phyloP scores from a whole-genome alignment of 768 basidiomycete species.

The Agrocybe praecox region DNA sequence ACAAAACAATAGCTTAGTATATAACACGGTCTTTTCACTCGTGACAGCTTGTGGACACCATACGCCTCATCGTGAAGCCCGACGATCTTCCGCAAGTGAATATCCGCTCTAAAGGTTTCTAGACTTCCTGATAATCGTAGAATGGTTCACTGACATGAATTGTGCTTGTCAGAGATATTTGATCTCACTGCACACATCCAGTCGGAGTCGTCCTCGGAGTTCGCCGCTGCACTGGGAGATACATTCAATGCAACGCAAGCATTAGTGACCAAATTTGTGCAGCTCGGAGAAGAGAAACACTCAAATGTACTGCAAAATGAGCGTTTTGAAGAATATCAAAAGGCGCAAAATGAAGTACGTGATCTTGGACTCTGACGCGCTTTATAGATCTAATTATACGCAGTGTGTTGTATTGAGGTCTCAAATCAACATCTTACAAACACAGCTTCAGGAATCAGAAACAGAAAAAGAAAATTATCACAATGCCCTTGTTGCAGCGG shows the following conservation, averaged over 20 bases:
- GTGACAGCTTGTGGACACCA: slow-evolving; percentile 63
- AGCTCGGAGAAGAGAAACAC: slow-evolving; percentile 38
- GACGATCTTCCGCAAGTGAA: slow-evolving; percentile 48
- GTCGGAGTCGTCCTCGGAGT: slow-evolving; percentile 36
- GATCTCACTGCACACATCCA: slow-evolving; percentile 44
- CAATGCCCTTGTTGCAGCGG: slow-evolving; percentile 53
- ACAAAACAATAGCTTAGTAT: background rate
- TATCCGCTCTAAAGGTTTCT: slow-evolving; percentile 43
- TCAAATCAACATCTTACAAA: slow-evolving; percentile 52
- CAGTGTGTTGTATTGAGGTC: slow-evolving; percentile 64
- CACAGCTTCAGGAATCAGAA: slow-evolving; percentile 52
- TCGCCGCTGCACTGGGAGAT: slow-evolving; percentile 49
- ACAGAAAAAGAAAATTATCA: slow-evolving; percentile 50
- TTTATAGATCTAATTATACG: slow-evolving; percentile 1
- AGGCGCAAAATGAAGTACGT: slow-evolving; percentile 62
- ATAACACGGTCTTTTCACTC: background rate
- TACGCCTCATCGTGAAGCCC: slow-evolving; percentile 57
- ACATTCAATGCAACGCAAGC: slow-evolving; percentile 60
- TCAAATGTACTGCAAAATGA: slow-evolving; percentile 36
- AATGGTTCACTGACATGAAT: slow-evolving; percentile 2
- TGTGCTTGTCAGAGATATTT: slow-evolving; percentile 41
- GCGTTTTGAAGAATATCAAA: slow-evolving; percentile 49
- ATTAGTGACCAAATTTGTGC: slow-evolving; percentile 60
- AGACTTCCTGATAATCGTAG: slow-evolving; percentile 2
- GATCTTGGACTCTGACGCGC: background rate